phyloP scores from a whole-genome alignment of 1,139 yeast genomes.

The Geotrichum australiense region DNA sequence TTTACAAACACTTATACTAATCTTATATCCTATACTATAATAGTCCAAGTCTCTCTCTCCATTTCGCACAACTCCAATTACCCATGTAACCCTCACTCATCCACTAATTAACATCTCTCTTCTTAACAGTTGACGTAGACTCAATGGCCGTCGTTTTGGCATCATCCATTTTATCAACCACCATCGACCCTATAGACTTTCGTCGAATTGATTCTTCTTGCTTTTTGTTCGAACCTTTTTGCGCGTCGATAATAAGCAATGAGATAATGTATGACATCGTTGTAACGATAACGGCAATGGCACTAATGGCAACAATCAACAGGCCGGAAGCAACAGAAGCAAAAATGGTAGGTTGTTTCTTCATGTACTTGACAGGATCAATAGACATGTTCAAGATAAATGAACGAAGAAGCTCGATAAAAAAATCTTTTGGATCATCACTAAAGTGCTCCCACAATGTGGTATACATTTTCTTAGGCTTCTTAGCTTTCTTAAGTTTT shows the following conservation, averaged over 20 bases:
- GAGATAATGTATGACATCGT: background rate
- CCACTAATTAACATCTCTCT: background rate
- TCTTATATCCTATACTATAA: too few species aligned
- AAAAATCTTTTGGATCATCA: slow-evolving; percentile 34
- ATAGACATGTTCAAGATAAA: slow-evolving; percentile 31
- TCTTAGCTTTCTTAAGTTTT: slow-evolving; percentile 28
- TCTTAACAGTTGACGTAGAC: background rate
- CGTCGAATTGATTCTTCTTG: too few species aligned
- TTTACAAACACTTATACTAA: too few species aligned
- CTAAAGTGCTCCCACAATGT: slow-evolving; percentile 28
- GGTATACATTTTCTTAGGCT: slow-evolving; percentile 23
- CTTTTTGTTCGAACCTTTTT: too few species aligned
- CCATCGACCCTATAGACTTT: too few species aligned
- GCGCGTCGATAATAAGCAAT: background rate
- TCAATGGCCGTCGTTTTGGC: background rate
- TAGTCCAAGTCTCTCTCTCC: too few species aligned
- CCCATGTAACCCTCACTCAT: too few species aligned
- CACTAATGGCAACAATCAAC: slow-evolving; percentile 20
- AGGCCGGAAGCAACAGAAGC: slow-evolving; percentile 26
- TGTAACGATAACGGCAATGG: slow-evolving; percentile 23
- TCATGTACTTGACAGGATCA: slow-evolving; percentile 32
- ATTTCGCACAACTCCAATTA: too few species aligned
- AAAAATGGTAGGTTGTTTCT: slow-evolving; percentile 33
- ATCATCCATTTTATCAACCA: too few species aligned
- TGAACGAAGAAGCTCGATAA: slow-evolving; percentile 27